Evolutionary conservation across 257 asterid genomes (phyloP), one percentile per base, ranked within the genome.

Genomic region (Solanum virginianum): DNA sequence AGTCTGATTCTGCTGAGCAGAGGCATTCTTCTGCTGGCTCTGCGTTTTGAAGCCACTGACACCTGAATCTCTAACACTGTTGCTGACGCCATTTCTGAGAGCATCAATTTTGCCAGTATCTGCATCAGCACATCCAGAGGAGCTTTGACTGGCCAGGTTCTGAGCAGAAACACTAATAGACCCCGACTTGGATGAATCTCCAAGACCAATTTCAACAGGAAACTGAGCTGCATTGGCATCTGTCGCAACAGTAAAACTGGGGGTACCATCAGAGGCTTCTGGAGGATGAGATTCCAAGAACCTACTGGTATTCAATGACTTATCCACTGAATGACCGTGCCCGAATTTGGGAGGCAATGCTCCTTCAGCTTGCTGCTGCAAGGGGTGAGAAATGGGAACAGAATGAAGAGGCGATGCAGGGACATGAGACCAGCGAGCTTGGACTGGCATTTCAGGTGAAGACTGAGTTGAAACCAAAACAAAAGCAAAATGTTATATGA

Each of bases 351-450:
- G 87, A 87, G 94, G 94, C 80, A 88, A 85, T 80, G 87, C 86
- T 63, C 89, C 89, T 70, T 91, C 98, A 20, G 65, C 90, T 88
- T 91, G 97, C 75, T 92, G 95, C 86, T 92, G 95, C 93, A 85
- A 74, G 72, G 97, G 93, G 84, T 90, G 93, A 22, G 97, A 90
- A 65, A 91, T 87, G 20, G 98, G 91, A 56, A 89, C 87, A 22
- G 97, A 18, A 84, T 93, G 95, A 75, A 93, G 90, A 45, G 92
- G 87, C 29, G 97, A 87, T 75, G 95, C 88, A 82, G 97, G 95
- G 75, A 92, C 87, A 88, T 91, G 95, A 66, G 98, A 91, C 98
- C 97, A 97, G 77, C 91, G 93, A 86, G 98, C 90, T 89, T 90
- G 98, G 86, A 90, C 91, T 39, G 98, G 86, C 89, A 93, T 87